Evolutionary conservation across 2,329 filamentous ascomycete species (phyloP), one percentile per base, ranked within the genome.

Genomic region (Colletotrichum gloeosporioides): DNA sequence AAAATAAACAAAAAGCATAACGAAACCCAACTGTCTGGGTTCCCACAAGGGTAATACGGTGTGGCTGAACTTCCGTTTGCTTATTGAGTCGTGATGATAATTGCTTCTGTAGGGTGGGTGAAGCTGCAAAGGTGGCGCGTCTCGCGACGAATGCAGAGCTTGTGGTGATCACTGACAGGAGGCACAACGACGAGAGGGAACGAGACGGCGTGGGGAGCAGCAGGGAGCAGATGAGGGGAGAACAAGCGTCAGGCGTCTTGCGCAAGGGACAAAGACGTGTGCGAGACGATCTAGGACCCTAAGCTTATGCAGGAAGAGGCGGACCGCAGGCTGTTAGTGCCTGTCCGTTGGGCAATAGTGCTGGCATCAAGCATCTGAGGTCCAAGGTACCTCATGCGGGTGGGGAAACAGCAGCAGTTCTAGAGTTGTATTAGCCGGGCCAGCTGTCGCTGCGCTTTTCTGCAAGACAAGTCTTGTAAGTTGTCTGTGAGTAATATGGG

Each of bases 221-320:
- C 31, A 75, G 31, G 62, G 62, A 63, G 61, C 18, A 39, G 67
- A 27, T 31, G 63, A 29, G 73, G 64, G 73, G 62, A 44, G 62
- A 64, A 36, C 49, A 39, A 62, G 53, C 25, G 53, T 34, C 59
- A 34, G 36, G 59, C 59, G 31, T 63, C 31, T 22, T 31, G 55
- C 57, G 66, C 66, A 68, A 57, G 69, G 63, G 73, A 63, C 69
- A 63, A 68, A 69, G 70, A 63, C 29, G 63, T 53, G 22, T 39
- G 36, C 27, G n/a, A 64, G 59, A 18, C 63, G 44, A 73, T 71
- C 34, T 39, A 65, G 49, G 32, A 44, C 57, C 70, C 64, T 67
- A 69, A 57, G 70, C 64, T 76, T 73, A 76, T 76, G 74, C 74
- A 76, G 70, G 64, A 73, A 69, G 65, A 76, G 59, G 44, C 70